phyloP scores from a whole-genome alignment of 2,329 filamentous ascomycete genomes.

The Camptophora hylomeconis region DNA sequence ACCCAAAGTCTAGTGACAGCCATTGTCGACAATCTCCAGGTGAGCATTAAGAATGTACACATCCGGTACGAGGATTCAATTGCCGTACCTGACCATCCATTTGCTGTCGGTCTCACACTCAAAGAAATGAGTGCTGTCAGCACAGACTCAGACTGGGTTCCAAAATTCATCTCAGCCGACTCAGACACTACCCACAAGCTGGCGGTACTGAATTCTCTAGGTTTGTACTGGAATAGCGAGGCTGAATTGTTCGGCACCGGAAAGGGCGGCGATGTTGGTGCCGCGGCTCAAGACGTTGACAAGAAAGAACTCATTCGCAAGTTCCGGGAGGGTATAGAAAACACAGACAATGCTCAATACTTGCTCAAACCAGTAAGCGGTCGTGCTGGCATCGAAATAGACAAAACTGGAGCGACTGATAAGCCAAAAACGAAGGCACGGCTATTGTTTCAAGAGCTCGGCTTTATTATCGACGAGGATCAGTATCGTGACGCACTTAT shows the following conservation, averaged over 20 bases:
- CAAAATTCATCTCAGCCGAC: conserved; percentile 87
- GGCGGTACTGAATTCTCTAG: conserved; percentile 75
- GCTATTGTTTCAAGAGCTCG: conserved; percentile 90
- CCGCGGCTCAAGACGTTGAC: conserved; percentile 46
- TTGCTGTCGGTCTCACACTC: conserved; percentile 80
- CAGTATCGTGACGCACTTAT: conserved; percentile 96
- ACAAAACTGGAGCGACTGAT: conserved; percentile 74
- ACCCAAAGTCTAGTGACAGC: conserved; percentile 89
- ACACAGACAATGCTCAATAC: conserved; percentile 70
- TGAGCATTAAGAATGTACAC: conserved; percentile 96
- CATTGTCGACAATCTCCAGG: conserved; percentile 95
- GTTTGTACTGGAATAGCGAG: conserved; percentile 98
- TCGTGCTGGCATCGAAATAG: conserved; percentile 83
- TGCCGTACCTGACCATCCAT: conserved; percentile 86
- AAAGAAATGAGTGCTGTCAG: conserved; percentile 96
- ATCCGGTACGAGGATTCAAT: conserved; percentile 96
- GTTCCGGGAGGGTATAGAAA: conserved; percentile 70
- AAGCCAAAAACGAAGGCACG: conserved; percentile 80
- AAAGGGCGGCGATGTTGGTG: conserved; percentile 52
- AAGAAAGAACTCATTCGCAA: conserved; percentile 66
- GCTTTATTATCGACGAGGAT: conserved; percentile 91
- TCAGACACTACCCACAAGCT: conserved; percentile 80
- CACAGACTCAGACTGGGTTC: conserved; percentile 88
- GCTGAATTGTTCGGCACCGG: conserved; percentile 70
- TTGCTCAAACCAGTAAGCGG: conserved; percentile 93